Base-by-base conservation (phyloP, 2,329 filamentous ascomycete genomes). In the Colletotrichum gigasporum region DNA sequence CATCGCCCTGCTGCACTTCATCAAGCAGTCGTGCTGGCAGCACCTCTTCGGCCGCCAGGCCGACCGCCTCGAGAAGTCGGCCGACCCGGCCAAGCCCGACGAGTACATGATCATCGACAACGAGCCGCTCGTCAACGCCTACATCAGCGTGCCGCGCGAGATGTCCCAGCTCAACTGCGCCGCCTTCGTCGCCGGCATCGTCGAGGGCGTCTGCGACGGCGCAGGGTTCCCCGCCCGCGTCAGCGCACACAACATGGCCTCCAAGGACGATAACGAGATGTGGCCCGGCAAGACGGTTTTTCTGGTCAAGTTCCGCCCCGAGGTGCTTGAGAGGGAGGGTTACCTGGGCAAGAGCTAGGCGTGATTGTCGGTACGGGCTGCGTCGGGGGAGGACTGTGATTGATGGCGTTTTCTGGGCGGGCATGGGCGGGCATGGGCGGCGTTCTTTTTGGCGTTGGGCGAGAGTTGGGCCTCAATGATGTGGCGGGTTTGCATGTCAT, bases 41-140 rank as follows among this genome's bases (percentile, higher is more conserved):
- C 92, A 97, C 78, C 91, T 99, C 50, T 99, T 99, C 78, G 90
- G 88, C 35, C 91, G 95, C 1, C 90, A 94, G 59, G 96, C 96
- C 26, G 95, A 98, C 80, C 91, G 93, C 16, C 89, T 99, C 63
- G 96, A 99, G 81, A 94, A 96, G 80, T 93, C 90, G 63, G 89
- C 89, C 56, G 90, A 92, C 72, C 90, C 92, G 8, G 87, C 90
- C 55, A 95, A 94, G 54, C 90, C 93, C 8, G 93, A 96, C 71
- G 95, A 98, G 82, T 99, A 98, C 83, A 98, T 99, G 95, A 96
- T 99, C 72, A 93, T 94, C 72, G 96, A 99, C 80, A 98, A 99
- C 79, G 96, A 98, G 76, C 96, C 96, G 20, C 85, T 98, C 52
- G 95, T 98, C 37, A 98, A 97, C 79, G 90, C 91, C 67, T 98